Evolutionary conservation across 768 basidiomycete species (phyloP).

Genomic region (Lentinus tigrinus): DNA sequence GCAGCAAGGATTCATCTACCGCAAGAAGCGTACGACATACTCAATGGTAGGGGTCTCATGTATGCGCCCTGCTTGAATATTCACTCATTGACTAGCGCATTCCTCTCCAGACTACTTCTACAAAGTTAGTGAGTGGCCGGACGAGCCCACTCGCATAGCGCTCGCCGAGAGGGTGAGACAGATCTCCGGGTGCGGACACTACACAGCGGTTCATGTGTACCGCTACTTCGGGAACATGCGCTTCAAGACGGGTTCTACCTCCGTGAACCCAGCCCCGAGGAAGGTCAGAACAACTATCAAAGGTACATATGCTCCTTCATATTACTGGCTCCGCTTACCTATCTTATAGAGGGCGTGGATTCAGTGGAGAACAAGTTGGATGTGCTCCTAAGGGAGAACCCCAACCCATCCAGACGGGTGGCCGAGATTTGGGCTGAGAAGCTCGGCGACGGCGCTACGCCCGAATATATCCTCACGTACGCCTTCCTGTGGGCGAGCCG

Average conservation of each 20-base stretch:
- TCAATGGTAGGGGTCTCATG: too few species aligned
- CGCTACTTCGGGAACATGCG: neutral
- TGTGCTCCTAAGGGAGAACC: neutral
- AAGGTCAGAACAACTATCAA: too few species aligned
- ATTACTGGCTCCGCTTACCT: too few species aligned
- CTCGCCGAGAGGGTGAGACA: neutral
- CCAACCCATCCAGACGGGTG: neutral
- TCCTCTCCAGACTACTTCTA: neutral
- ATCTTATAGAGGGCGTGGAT: too few species aligned
- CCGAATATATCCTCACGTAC: neutral
- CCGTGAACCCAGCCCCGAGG: too few species aligned
- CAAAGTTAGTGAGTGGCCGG: neutral
- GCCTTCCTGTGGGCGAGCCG: neutral
- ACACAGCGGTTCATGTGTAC: neutral
- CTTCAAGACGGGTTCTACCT: too few species aligned
- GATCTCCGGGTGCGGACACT: neutral
- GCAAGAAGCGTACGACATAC: too few species aligned
- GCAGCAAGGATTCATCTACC: too few species aligned
- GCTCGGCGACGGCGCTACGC: neutral
- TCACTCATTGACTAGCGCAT: too few species aligned
- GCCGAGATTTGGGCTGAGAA: neutral
- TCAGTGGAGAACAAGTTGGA: neutral
- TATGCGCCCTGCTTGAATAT: too few species aligned
- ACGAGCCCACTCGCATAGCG: neutral
- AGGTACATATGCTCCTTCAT: too few species aligned